phyloP scores from a whole-genome alignment of 2,329 filamentous ascomycete species.

The Apiospora hydei region DNA sequence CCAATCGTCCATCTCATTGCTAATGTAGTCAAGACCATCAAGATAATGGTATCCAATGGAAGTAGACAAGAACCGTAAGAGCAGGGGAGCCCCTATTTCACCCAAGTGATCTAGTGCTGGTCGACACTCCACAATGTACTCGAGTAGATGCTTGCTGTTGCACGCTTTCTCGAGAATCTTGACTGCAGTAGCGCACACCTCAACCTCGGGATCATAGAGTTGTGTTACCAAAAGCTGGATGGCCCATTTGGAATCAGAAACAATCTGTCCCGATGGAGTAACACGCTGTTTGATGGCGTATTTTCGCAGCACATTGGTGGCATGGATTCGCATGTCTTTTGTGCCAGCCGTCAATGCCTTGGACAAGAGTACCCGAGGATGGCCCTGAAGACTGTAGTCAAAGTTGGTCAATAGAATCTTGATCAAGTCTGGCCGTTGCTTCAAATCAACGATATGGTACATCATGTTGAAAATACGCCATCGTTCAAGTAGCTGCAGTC shows the following conservation, averaged over 20 bases:
- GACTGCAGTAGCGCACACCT: conserved; percentile 94
- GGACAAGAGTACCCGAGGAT: conserved; percentile 89
- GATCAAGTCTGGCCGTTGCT: conserved; percentile 89
- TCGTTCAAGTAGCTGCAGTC: conserved; percentile 87
- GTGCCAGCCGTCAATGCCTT: conserved; percentile 92
- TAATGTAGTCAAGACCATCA: conserved; percentile 97
- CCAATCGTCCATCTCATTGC: conserved; percentile 99
- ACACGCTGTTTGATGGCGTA: conserved; percentile 71
- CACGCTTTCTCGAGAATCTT: conserved; percentile 98
- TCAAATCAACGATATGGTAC: conserved; percentile 95
- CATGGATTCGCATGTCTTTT: conserved; percentile 89
- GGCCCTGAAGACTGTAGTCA: conserved; percentile 88
- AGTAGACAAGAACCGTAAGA: conserved; percentile 92
- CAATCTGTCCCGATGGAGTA: conserved; percentile 47
- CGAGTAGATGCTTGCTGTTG: conserved; percentile 87
- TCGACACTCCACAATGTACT: conserved; percentile 96
- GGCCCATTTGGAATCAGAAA: conserved; percentile 88
- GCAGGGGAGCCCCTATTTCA: conserved; percentile 91
- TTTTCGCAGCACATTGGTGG: conserved; percentile 85
- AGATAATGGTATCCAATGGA: conserved; percentile 98
- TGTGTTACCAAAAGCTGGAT: conserved; percentile 98
- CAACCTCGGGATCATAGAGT: conserved; percentile 94
- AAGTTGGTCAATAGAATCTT: conserved; percentile 88
- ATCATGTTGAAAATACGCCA: conserved; percentile 99
- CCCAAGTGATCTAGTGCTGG: conserved; percentile 94